Conservation (phyloP, 495 filamentous ascomycete species). For the Neurospora tetraspora region DNA sequence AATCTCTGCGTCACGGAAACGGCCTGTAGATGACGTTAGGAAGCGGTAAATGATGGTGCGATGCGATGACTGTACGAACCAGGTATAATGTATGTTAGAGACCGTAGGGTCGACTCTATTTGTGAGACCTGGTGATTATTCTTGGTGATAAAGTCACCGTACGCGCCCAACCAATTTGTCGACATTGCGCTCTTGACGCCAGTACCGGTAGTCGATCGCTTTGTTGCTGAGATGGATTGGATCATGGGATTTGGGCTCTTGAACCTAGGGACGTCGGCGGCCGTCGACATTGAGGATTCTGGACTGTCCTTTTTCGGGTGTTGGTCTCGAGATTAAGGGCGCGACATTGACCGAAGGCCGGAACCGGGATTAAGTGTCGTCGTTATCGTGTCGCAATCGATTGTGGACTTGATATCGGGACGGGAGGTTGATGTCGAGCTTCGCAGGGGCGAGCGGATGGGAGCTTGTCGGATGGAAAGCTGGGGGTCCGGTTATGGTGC, state of each 20-base stretch:
- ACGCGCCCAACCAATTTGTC: conserved; percentile 66
- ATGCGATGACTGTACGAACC: conserved; percentile 37
- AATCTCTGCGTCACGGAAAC: conserved; percentile 87
- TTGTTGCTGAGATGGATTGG: neutral
- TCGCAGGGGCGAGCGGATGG: neutral
- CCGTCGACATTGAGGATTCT: neutral
- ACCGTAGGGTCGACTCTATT: conserved; percentile 85
- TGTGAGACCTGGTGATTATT: conserved; percentile 85
- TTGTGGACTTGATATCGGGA: neutral
- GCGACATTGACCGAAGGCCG: neutral
- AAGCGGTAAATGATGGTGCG: neutral
- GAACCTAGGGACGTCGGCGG: neutral
- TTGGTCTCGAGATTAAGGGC: neutral
- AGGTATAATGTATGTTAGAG: conserved; percentile 90
- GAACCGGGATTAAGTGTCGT: neutral
- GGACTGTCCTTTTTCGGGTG: neutral
- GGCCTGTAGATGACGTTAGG: conserved; percentile 42
- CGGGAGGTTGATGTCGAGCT: neutral
- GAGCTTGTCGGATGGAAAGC: neutral
- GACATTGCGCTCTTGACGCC: conserved; percentile 19
- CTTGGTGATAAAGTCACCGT: conserved; percentile 87
- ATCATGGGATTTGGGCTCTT: neutral
- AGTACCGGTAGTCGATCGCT: neutral
- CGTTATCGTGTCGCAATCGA: neutral
- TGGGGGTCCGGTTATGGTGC: neutral